Conservation (phyloP, 1,284 basidiomycete species). For the Sporisorium reilianum region DNA sequence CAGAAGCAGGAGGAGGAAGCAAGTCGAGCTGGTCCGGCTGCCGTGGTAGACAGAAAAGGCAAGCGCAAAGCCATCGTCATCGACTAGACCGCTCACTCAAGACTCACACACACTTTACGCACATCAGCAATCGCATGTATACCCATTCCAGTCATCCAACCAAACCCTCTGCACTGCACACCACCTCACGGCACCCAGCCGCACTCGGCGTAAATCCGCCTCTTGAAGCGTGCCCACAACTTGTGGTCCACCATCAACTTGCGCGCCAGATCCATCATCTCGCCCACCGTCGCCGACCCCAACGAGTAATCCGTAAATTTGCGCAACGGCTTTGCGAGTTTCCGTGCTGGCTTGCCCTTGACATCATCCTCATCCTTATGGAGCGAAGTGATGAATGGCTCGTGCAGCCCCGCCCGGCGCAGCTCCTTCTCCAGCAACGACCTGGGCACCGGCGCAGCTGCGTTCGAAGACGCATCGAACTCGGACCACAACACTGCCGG, state of each 20-base stretch:
- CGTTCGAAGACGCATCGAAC: constrained; percentile 13
- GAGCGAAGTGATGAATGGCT: constrained; percentile 34
- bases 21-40: background rate
- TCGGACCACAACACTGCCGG: constrained; percentile 59
- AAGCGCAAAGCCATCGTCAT: constrained; percentile 26
- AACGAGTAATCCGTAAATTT: constrained; percentile 79
- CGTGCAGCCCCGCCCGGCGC: constrained; percentile 69
- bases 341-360: constrained; percentile 1
- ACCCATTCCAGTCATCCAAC: too few relatives aligned
- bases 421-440: constrained; percentile 76
- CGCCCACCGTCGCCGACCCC: constrained; percentile 80
- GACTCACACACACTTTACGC: background rate
- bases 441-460: constrained; percentile 71
- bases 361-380: background rate
- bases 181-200: constrained; percentile 19
- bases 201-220: constrained; percentile 75
- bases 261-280: constrained; percentile 80
- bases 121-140: background rate
- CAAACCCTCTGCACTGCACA: too few relatives aligned
- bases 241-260: constrained; percentile 75
- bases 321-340: constrained; percentile 68
- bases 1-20: background rate
- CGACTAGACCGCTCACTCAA: constrained; percentile 5
- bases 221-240: constrained; percentile 77
- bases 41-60: constrained; percentile 10